Evolutionary conservation across 140 eudicot genomes (phyloP), one percentile per base, ranked within the genome.

Genomic region (Stevia rebaudiana): DNA sequence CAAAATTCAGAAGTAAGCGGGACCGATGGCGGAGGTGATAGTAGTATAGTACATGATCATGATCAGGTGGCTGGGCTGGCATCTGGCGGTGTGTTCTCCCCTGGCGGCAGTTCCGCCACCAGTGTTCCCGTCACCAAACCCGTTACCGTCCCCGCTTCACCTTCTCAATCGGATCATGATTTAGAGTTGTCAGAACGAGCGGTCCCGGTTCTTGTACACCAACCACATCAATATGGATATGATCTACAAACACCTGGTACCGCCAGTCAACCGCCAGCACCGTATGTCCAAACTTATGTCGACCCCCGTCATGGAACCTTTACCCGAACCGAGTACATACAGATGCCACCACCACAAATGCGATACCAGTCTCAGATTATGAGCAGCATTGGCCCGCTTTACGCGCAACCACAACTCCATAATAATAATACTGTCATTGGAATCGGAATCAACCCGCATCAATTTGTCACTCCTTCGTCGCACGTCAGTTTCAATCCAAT

Each of bases 1-100:
- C 97, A 90, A 55, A 87, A 78, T 73, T 92, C 96, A 0, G 98
- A 88, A 44, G 15, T 80, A 50, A 83, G 95, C 68, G 95, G 84
- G 58, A 52, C 83, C 6, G 98, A 87, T n/a, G 81, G 78, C 6
- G 79, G 74, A 28, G 67, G 9, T n/a, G 94, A 90, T 61, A 74
- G 74, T 65, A 6, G 74, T 65, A 6, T 56, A 15, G 73, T 65
- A 39, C 87, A 67, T 44, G 81, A 83, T 36, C 85, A 61, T 31
- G 79, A 68, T 61, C 91, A 87, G 69, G 81, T 76, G 76, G 69
- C 40, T 48, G 79, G 90, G 11, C 69, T 65, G 3, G 68, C 76
- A 30, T 71, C 84, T 54, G 70, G 77, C 30, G 78, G 74, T 12
- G 62, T 67, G 42, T 65, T 80, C 11, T 86, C 97, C 5, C 95